Conservation (phyloP, 345 rosid species). For the Gossypium arboreum region DNA sequence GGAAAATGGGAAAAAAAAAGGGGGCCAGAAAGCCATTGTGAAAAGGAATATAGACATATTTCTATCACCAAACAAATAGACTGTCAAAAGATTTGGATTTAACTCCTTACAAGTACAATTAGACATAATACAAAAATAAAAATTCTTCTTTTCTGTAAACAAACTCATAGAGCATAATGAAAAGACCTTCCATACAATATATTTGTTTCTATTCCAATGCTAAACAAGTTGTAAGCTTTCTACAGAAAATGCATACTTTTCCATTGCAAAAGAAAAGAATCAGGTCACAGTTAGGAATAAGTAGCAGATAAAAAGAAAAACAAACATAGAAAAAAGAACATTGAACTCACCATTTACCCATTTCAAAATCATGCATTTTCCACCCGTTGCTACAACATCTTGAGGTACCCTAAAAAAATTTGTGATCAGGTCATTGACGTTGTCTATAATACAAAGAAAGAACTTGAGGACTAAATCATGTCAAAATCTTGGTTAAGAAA, state of each 20-base stretch:
- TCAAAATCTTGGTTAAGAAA: background rate
- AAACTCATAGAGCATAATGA: background rate
- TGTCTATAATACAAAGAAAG: background rate
- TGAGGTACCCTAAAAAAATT: constrained; percentile 78
- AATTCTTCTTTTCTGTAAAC: background rate
- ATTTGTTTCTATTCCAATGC: background rate
- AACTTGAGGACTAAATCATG: background rate
- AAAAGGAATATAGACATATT: background rate
- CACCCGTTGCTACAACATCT: constrained; percentile 91
- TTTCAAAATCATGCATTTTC: constrained; percentile 74
- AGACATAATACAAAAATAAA: background rate
- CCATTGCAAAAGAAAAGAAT: background rate
- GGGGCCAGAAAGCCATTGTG: background rate
- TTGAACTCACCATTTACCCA: constrained; percentile 75
- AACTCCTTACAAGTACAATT: background rate
- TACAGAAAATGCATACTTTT: background rate
- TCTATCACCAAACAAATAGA: background rate
- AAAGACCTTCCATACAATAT: background rate
- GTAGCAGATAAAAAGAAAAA: background rate
- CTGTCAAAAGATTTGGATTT: background rate
- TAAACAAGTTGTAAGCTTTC: background rate
- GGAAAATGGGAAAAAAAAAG: background rate
- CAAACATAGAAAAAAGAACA: background rate
- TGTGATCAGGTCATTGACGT: background rate
- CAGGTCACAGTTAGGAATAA: background rate